Percentiles rank a stretch among this genome's conserved stretches.
These are phyloP conservation scores for Backusella parvicylindrica DNA, from an alignment of 192 early-diverging fungal species.

Conservation along the genomic window DNA sequence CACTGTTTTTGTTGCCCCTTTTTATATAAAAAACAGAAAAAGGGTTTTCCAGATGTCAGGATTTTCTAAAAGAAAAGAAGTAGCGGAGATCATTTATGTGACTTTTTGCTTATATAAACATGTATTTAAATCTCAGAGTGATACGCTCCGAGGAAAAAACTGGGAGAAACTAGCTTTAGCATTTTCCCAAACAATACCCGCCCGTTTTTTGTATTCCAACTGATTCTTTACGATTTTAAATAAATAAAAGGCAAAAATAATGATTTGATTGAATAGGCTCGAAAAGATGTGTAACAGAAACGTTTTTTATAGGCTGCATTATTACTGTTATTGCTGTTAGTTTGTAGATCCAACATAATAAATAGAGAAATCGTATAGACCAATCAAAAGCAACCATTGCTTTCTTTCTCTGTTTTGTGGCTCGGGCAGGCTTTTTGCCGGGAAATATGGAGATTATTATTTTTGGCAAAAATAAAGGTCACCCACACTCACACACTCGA, in stretches of 20 bases:
- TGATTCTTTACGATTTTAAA: too few relatives aligned
- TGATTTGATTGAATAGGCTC: not conserved
- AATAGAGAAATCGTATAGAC: not conserved
- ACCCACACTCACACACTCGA: not conserved
- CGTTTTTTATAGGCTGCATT: too few relatives aligned
- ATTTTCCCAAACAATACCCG: not conserved
- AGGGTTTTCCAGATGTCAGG: not conserved
- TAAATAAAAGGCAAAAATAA: not conserved
- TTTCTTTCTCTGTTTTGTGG: not conserved
- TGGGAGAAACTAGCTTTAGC: not conserved
- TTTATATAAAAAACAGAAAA: conserved; percentile 2
- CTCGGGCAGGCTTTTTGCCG: not conserved
- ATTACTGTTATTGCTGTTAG: too few relatives aligned
- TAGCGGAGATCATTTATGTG: not conserved
- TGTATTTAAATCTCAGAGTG: not conserved
- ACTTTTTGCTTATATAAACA: conserved; percentile 6
- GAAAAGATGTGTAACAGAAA: too few relatives aligned
- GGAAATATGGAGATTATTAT: not conserved
- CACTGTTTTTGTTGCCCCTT: not conserved
- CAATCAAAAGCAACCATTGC: not conserved
- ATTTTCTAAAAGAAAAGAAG: not conserved
- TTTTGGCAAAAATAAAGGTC: not conserved
- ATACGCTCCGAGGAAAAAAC: not conserved
- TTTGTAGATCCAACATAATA: too few relatives aligned
- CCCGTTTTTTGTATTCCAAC: not conserved